Base-by-base conservation (phyloP, 805 yeast species). In the Saturnispora silvae region DNA sequence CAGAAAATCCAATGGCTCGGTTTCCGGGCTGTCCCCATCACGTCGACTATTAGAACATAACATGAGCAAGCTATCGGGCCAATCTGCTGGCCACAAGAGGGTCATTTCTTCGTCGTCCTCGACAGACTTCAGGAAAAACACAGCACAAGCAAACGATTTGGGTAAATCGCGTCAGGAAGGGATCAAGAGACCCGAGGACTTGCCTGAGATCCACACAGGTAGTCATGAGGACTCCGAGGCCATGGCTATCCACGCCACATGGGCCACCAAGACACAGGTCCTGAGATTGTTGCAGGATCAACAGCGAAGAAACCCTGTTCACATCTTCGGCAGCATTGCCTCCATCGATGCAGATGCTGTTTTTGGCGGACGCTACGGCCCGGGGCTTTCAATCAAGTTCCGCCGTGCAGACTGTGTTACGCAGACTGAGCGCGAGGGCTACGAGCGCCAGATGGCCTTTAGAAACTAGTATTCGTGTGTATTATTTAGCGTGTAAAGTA, bases 361-460 rank as follows among this genome's bases (percentile, higher is more conserved):
- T 9, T 54, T 55, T 23, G 48, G 43, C 4, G 45, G 42, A 19
- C 41, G 37, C 16, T 52, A 51, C 39, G 42, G 41, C 25, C 40
- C 42, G n/a, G 40, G 45, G 9, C 40, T 54, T 35, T 52, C 54
- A 30, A 40, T 53, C n/a, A 38, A 39, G 6, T 55, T 57, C 54
- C 45, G 42, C 16, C 48, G 45, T 4, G 25, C 22, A 1, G 59
- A 56, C 33, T 23, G 31, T n/a, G 37, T 56, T 14, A 42, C 42
- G n/a, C 41, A 38, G 16, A 29, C 34, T 4, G 61, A 56, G 34
- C 35, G 45, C 11, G 56, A 53, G 4, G 49, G 49, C 13, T 56
- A 51, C 34, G 51, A 51, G 34, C 37, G 49, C 3, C 43, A 45
- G 23, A 56, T 52, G 60, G 60, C 57, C 2, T 55, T 36, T 38